These are phyloP conservation scores for Candida tetrigidarum DNA, from an alignment of 1,139 yeast genomes.

Conservation along the genomic window DNA sequence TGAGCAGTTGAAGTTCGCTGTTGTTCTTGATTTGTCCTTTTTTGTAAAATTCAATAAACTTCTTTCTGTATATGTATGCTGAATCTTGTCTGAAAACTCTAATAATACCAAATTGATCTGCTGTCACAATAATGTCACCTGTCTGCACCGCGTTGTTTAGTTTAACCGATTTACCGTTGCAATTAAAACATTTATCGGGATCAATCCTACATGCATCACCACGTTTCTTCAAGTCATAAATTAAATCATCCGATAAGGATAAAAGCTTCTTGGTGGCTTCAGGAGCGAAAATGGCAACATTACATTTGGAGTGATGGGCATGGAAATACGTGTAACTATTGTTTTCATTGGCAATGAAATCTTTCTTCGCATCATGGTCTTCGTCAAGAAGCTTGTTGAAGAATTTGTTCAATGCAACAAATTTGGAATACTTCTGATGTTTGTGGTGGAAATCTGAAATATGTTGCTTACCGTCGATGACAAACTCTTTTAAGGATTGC, in stretches of 20 bases:
- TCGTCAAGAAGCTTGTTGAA: slow-evolving; percentile 32
- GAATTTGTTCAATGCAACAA: slow-evolving; percentile 38
- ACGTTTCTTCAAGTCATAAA: slow-evolving; percentile 60
- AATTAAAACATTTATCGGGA: slow-evolving; percentile 9
- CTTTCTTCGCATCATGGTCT: slow-evolving; percentile 25
- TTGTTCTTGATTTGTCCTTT: slow-evolving; percentile 12
- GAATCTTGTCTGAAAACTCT: slow-evolving; percentile 82
- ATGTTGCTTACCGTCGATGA: slow-evolving; percentile 40
- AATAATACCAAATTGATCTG: slow-evolving; percentile 75
- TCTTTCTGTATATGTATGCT: slow-evolving; percentile 47
- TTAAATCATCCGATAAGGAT: slow-evolving; percentile 76
- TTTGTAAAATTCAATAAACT: slow-evolving; percentile 21
- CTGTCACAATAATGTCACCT: slow-evolving; percentile 68
- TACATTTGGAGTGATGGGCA: slow-evolving; percentile 75
- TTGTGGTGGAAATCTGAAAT: slow-evolving; percentile 33
- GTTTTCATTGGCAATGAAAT: slow-evolving; percentile 49
- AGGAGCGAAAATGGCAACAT: slow-evolving; percentile 83
- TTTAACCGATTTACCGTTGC: slow-evolving; percentile 23
- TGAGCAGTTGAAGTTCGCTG: slow-evolving; percentile 8
- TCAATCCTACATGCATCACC: slow-evolving; percentile 21
- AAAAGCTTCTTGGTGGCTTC: slow-evolving; percentile 64
- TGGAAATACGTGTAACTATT: slow-evolving; percentile 69
- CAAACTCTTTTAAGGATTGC: slow-evolving; percentile 37
- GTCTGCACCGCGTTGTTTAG: slow-evolving; percentile 21
- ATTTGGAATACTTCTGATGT: slow-evolving; percentile 35